Evolutionary conservation across 202 grass and related monocot genomes (phyloP).

Genomic region (Bolboschoenoplectus hybrid): DNA sequence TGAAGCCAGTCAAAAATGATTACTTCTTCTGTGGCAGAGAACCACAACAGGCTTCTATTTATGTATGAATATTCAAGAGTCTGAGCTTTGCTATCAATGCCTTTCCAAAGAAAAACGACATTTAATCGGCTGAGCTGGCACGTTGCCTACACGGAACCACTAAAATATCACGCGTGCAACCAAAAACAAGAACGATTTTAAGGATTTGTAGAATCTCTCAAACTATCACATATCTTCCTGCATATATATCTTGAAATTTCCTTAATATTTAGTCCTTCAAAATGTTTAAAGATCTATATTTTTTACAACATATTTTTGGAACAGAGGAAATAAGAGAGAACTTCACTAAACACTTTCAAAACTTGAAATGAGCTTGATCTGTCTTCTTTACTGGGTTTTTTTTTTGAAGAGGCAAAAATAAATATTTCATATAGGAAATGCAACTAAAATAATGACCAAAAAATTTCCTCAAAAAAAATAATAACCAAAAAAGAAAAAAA

Average conservation of each 20-base stretch:
- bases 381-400: too few species aligned
- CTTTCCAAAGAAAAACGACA: background rate
- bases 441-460: background rate
- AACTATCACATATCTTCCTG: background rate
- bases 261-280: background rate
- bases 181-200: background rate
- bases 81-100: background rate
- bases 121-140: background rate
- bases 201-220: background rate
- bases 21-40: background rate
- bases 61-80: background rate
- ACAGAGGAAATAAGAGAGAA: background rate
- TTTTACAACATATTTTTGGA: background rate
- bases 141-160: background rate
- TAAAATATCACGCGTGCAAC: conserved; percentile 4
- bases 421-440: too few species aligned
- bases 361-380: background rate
- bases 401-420: too few species aligned
- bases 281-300: background rate
- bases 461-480: too few species aligned
- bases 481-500: too few species aligned
- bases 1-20: background rate
- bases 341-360: background rate
- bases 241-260: background rate
- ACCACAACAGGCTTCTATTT: background rate